Base-by-base conservation (phyloP, 2,329 filamentous ascomycete genomes). In the Diaporthe capsici region DNA sequence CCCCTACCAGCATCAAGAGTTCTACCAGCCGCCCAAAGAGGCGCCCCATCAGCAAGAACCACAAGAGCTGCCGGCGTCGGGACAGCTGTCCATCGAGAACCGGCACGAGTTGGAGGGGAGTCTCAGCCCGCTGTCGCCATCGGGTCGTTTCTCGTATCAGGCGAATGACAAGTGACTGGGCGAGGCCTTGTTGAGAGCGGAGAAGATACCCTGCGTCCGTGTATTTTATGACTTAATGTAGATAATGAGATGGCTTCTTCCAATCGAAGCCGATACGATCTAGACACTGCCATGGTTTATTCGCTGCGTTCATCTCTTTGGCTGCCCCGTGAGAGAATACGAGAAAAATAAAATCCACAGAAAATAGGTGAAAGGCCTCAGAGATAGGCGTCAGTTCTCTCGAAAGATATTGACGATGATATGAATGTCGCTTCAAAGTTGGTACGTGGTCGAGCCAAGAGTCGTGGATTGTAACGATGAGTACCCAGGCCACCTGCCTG, bases 51-150 rank as follows among this genome's bases (percentile, higher is more conserved):
- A 25, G 47, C 57, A 65, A 15, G 71, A 55, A 8, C 70, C 60
- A 8, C 67, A 76, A 8, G 73, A 76, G 49, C 49, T 76, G 28
- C 68, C 75, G 7, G 70, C 61, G 25, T 68, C 65, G 28, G 57
- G 12, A 10, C 39, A 58, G 37, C n/a, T 42, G 8, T 42, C 49
- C 10, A 61, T 53, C 22, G 65, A 68, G 65, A 39, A 68, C 65
- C 49, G 65, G 47, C 47, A 68, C 34, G 65, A 68, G 47, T 42
- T 68, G 65, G 65, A 71, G 37, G 68, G 68, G 39, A 57, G 68
- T 53, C 65, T 51, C 31, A 68, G 65, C 65, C 65, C 65, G 13
- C 31, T 53, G 49, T 39, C 65, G 9, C 65, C 65, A 25, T 39
- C 47, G 13, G 65, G 31, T 28, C 65, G 65, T 7, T 68, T 68